Base-by-base conservation (phyloP, 495 filamentous ascomycete genomes). In the Xylaria sp. region DNA sequence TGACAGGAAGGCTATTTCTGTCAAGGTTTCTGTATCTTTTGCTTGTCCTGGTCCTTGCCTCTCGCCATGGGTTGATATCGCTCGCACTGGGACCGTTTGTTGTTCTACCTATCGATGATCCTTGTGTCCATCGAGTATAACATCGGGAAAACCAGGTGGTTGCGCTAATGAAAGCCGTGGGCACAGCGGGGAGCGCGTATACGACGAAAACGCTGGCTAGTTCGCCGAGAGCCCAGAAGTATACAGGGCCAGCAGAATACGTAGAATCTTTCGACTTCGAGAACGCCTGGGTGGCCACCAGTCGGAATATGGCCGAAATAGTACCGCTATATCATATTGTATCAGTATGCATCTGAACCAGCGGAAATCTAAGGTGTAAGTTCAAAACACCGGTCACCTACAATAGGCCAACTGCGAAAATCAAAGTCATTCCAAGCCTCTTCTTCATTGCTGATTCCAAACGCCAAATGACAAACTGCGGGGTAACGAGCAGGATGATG, bases 221-320 rank as follows among this genome's bases (percentile, higher is more conserved):
- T 48, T 68, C 66, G 41, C 66, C 37, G 50, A 68, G 66, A 46
- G 66, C 66, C 66, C 66, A 68, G 66, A 68, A 68, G 52, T 46
- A 40, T 35, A 59, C n/a, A 12, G 50, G 50, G 41, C 46, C 15
- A 29, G 15, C 14, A 43, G 66, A 43, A 50, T 68, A 68, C 21
- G 66, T 68, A 11, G 37, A 57, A 31, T 68, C 66, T 26, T 31
- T 29, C 17, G 66, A 68, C 37, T 24, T 57, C 29, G 12, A 68
- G 37, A 15, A 59, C 41, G 66, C 7, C 26, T 46, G 50, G 12
- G 21, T 68, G 15, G 66, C 52, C 14, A 68, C 37, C 3, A 68
- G 66, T 31, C 52, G 31, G 41, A 68, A 68, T 7, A 68, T 59
- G 7, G 52, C 52, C 1, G 66, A 57, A 33, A 68, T 48, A 46